These are phyloP conservation scores for Lachnellula subtilissima DNA, from an alignment of 2,329 filamentous ascomycete species.

Conservation along the genomic window DNA sequence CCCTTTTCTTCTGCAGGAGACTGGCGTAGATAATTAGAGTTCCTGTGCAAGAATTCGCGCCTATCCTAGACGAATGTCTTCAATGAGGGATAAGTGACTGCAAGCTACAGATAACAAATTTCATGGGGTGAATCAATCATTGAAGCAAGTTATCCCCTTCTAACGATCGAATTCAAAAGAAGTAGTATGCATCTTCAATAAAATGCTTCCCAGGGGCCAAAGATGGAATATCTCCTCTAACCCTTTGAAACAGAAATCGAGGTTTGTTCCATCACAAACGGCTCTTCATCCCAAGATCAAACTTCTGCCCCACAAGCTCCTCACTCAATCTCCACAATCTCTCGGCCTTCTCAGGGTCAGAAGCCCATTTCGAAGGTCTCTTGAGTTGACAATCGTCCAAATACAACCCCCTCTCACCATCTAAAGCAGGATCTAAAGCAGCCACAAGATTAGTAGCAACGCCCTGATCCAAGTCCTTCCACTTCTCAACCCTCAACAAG, in stretches of 20 bases:
- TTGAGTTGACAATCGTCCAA: slow-evolving; percentile 16
- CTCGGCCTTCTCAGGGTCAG: slow-evolving; percentile 13
- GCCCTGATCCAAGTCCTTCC: slow-evolving; percentile 17
- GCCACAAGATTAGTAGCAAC: slow-evolving; percentile 18
- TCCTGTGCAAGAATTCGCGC: too few relatives aligned
- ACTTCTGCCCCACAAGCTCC: slow-evolving; percentile 12
- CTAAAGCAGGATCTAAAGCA: slow-evolving; percentile 15
- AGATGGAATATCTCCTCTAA: background rate
- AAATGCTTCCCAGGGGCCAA: background rate
- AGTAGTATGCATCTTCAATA: too few relatives aligned
- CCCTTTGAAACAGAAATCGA: background rate
- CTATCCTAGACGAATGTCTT: too few relatives aligned
- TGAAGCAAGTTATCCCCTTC: too few relatives aligned
- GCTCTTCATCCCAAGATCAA: background rate
- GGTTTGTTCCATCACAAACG: background rate
- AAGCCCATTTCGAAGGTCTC: slow-evolving; percentile 13
- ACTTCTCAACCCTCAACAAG: slow-evolving; percentile 2
- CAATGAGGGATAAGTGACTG: too few relatives aligned
- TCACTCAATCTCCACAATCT: slow-evolving; percentile 19
- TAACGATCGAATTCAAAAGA: too few relatives aligned
- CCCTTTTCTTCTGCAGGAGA: too few relatives aligned
- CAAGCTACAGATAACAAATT: too few relatives aligned
- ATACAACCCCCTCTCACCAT: slow-evolving; percentile 12
- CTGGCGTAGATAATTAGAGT: too few relatives aligned
- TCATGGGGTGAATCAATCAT: too few relatives aligned